Evolutionary conservation across 495 filamentous ascomycete species (phyloP), one percentile per base, ranked within the genome.

Genomic region (Mycothermus thermophilus): DNA sequence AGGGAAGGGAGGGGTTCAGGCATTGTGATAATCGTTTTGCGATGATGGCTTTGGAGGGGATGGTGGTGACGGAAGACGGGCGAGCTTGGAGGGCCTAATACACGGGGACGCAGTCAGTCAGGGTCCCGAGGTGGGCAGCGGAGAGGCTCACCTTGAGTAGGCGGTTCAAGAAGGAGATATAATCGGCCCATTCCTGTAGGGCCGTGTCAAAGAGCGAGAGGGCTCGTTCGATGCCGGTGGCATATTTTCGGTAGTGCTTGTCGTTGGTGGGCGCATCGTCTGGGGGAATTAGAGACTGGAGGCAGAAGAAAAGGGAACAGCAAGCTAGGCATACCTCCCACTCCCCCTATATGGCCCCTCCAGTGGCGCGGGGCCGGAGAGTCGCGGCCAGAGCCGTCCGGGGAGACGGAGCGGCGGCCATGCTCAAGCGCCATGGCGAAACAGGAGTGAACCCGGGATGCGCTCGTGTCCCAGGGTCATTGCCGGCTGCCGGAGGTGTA

Each of bases 181-280:
- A 99, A 55, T 99, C 90, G 22, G 92, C 88, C 90, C 90, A 99
- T 74, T 96, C 90, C 58, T 95, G 84, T 43, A 94, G 64, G 31
- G 84, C 75, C 14, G 79, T 86, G 59, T 99, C 90, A 59, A 95
- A 99, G 18, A 93, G 62, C 18, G 82, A 76, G 43, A 99, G 67
- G 25, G 86, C 83, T 54, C 86, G 69, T 50, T 95, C 86, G 37
- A 99, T 76, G 32, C 74, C 77, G 25, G 79, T 79, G 16, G 83
- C 83, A 77, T 94, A 99, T 46, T 83, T 75, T 41, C 88, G 83
- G 51, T 84, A 92, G 44, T 73, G 71, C 59, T 93, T 94, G 60
- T 97, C 87, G 57, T 90, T 92, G 41, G 69, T 76, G 14, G 75
- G 63, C 28, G 66, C 54, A 27, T 83, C 84, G 33, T 69, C 67